Percentiles rank a stretch among this genome's conserved stretches.
These are phyloP conservation scores for Trypanosoma boissoni DNA, from an alignment of 208 protist genomes.

Conservation along the genomic window DNA sequence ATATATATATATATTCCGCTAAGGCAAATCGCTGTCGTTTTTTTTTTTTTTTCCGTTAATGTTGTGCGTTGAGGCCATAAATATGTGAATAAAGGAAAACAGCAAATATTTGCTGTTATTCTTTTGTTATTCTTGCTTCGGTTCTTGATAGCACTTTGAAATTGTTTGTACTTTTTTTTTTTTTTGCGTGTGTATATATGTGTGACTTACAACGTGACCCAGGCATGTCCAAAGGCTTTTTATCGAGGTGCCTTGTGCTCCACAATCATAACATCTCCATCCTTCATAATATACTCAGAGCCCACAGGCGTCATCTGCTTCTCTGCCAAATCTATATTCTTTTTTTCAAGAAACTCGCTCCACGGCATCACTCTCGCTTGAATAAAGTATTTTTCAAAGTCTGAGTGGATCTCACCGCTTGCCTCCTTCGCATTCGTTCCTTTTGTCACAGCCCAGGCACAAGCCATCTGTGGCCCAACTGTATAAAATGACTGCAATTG, in stretches of 20 bases:
- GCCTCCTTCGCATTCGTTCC: conserved; percentile 63
- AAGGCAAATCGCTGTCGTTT: not conserved
- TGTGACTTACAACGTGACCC: not conserved
- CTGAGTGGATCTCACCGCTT: conserved; percentile 80
- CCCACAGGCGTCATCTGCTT: conserved; percentile 67
- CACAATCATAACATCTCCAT: conserved; percentile 85
- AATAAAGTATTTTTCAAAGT: conserved; percentile 78
- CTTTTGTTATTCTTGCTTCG: no score
- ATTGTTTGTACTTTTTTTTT: conserved; percentile 10
- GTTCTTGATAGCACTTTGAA: no score
- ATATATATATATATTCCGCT: not conserved
- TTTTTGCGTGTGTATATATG: not conserved
- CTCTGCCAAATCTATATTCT: conserved; percentile 73
- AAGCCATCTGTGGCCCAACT: conserved; percentile 80
- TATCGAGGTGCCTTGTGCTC: conserved; percentile 53
- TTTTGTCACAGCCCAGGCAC: conserved; percentile 54
- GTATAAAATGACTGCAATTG: conserved; percentile 86
- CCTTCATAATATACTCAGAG: conserved; percentile 65
- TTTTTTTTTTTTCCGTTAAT: no score
- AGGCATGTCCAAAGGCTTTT: not conserved
- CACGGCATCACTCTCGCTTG: conserved; percentile 67
- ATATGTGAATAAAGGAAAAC: no score
- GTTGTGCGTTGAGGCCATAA: no score
- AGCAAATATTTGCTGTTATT: no score
- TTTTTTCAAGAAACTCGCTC: conserved; percentile 47